phyloP scores from a whole-genome alignment of 2,329 filamentous ascomycete species.

The Diaporthe vexans region DNA sequence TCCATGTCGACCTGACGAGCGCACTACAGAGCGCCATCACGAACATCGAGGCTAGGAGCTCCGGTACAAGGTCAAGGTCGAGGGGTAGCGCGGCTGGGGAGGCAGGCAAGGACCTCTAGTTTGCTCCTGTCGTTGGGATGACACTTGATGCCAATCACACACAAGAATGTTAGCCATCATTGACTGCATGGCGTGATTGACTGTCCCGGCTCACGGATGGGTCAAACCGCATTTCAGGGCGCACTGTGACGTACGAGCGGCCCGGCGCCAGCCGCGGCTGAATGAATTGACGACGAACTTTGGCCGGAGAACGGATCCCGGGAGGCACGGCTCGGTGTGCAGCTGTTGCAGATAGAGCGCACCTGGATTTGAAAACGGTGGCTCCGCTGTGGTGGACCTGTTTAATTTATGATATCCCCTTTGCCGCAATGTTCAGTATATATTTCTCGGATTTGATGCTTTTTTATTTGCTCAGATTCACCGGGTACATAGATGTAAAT shows the following conservation, averaged over 20 bases:
- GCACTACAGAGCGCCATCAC: slow-evolving; percentile 89
- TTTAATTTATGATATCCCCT: slow-evolving; percentile 41
- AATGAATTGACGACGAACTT: background rate
- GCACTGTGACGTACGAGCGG: background rate
- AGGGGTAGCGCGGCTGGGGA: slow-evolving; percentile 35
- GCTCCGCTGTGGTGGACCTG: slow-evolving; percentile 17
- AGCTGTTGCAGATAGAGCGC: background rate
- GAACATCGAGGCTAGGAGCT: slow-evolving; percentile 73
- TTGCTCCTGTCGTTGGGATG: slow-evolving; percentile 35
- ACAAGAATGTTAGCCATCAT: background rate
- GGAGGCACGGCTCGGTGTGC: background rate
- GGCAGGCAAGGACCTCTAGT: slow-evolving; percentile 33
- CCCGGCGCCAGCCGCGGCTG: background rate
- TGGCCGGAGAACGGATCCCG: background rate
- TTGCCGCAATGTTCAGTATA: slow-evolving; percentile 38
- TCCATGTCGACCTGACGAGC: slow-evolving; percentile 92
- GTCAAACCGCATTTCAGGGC: background rate
- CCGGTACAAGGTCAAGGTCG: slow-evolving; percentile 46
- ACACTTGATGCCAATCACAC: background rate
- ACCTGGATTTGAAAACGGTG: slow-evolving; percentile 20
- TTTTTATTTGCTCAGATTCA: background rate
- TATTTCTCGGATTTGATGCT: slow-evolving; percentile 16
- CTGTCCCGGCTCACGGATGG: background rate
- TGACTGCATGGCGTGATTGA: background rate
- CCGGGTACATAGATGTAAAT: background rate